These are phyloP conservation scores for Hygrocybe punicea DNA, from an alignment of 768 basidiomycete genomes.

Conservation along the genomic window DNA sequence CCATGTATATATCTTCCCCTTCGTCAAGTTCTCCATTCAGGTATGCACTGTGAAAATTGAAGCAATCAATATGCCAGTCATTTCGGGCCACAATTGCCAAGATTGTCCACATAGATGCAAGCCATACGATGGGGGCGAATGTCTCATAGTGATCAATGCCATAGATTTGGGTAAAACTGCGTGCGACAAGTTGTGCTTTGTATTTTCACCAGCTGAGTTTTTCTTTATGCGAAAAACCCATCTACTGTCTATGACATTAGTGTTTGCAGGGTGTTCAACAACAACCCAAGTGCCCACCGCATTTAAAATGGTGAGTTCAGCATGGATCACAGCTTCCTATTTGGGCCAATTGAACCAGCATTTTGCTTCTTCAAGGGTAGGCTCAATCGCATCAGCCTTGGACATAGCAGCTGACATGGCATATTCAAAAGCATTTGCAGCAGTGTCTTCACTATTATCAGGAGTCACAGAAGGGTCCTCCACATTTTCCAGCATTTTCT, in stretches of 20 bases:
- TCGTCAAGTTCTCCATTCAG: conserved; percentile 16
- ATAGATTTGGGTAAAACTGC: conserved; percentile 25
- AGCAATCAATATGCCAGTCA: conserved; percentile 9
- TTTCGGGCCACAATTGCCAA: conserved; percentile 27
- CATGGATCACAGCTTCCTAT: not conserved
- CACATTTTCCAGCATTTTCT: too few relatives aligned
- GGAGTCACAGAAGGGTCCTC: too few relatives aligned
- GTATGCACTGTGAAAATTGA: conserved; percentile 5
- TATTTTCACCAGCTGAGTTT: conserved; percentile 11
- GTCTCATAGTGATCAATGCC: conserved; percentile 36
- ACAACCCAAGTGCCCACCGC: conserved; percentile 1
- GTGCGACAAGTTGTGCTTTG: conserved; percentile 28
- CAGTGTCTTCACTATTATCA: too few relatives aligned
- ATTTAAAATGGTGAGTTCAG: not conserved
- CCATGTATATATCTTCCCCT: conserved; percentile 17
- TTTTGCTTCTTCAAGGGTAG: not conserved
- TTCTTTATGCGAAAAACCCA: conserved; percentile 4
- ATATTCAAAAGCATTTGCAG: not conserved
- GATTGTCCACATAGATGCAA: conserved; percentile 19
- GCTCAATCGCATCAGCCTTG: conserved; percentile 4
- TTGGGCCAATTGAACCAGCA: not conserved
- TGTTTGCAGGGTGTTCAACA: not conserved
- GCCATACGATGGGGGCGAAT: conserved; percentile 30
- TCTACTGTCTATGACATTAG: not conserved
- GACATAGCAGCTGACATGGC: not conserved